Conservation (phyloP, 2,329 filamentous ascomycete species). For the Apiospora koreana region DNA sequence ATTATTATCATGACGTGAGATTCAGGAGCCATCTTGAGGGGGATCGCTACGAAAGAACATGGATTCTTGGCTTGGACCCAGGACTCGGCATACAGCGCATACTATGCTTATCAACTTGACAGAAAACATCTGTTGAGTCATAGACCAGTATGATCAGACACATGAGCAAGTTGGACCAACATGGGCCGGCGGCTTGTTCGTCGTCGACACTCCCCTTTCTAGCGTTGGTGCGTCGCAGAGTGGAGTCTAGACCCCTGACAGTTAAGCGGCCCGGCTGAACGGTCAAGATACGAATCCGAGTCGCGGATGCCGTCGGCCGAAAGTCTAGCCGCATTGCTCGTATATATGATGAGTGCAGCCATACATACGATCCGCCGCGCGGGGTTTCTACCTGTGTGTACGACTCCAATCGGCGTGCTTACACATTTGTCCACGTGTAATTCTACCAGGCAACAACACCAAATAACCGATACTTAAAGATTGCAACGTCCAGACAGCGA, state of each 20-base stretch:
- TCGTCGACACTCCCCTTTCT: neutral
- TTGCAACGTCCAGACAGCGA: neutral
- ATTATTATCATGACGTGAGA: no score
- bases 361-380: neutral
- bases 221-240: neutral
- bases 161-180: neutral
- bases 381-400: neutral
- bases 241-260: neutral
- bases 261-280: neutral
- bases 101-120: neutral
- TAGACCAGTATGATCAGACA: neutral
- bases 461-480: neutral
- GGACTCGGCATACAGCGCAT: neutral
- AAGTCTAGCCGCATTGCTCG: neutral
- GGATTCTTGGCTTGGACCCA: neutral
- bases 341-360: neutral
- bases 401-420: neutral
- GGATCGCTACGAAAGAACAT: neutral
- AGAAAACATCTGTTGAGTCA: neutral
- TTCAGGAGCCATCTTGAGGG: neutral
- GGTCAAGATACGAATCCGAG: neutral
- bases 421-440: neutral
- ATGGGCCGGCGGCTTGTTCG: neutral
- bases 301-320: neutral
- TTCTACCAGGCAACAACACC: neutral